Conservation (phyloP, 345 rosid species). For the Lepidium sativum region DNA sequence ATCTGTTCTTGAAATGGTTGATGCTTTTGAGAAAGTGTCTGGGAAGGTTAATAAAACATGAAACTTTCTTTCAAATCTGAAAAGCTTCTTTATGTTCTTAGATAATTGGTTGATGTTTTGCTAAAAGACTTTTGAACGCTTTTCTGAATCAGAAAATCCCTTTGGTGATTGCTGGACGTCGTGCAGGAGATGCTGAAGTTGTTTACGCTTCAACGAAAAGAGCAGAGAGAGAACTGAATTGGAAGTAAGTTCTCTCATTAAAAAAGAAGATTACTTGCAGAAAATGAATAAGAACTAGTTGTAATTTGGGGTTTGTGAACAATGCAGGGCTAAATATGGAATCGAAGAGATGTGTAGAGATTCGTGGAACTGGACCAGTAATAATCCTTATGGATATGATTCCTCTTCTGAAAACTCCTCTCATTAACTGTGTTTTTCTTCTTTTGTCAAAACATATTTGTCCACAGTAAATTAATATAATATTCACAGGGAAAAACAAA, state of each 20-base stretch:
- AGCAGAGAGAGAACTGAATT: conserved; percentile 69
- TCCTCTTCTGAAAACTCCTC: conserved; percentile 25
- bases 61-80: background rate
- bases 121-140: background rate
- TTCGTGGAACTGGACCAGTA: conserved; percentile 93
- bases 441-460: background rate
- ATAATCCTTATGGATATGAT: conserved; percentile 84
- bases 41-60: conserved; percentile 47
- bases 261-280: background rate
- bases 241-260: conserved; percentile 62
- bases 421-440: background rate
- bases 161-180: conserved; percentile 55
- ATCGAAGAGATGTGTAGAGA: conserved; percentile 93
- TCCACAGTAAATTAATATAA: background rate
- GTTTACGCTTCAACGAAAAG: conserved; percentile 81
- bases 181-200: conserved; percentile 82
- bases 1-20: conserved; percentile 93
- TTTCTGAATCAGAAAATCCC: conserved; percentile 58
- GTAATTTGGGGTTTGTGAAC: background rate
- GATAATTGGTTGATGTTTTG: background rate
- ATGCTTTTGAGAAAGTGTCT: conserved; percentile 88
- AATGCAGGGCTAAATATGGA: conserved; percentile 69
- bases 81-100: background rate
- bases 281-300: background rate
- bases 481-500: background rate